These are phyloP conservation scores for Quercus dentata DNA, from an alignment of 306 rosid species.

Conservation along the genomic window DNA sequence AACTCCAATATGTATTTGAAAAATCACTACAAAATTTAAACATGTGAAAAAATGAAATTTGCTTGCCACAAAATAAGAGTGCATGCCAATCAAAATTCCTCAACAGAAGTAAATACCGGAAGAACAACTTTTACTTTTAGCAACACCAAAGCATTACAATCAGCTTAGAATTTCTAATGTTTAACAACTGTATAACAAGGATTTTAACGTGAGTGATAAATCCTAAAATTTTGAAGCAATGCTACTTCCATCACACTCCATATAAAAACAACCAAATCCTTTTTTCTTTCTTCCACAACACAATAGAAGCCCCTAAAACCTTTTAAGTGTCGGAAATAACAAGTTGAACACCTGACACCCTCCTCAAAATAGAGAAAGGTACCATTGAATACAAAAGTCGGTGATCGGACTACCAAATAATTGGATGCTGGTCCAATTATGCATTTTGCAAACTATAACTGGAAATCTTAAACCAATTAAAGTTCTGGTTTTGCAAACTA, in stretches of 20 bases:
- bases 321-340: not conserved
- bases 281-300: not conserved
- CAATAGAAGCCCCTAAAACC: not conserved
- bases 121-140: not conserved
- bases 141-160: too few relatives aligned
- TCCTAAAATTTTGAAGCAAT: not conserved
- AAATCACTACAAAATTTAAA: slow-evolving; percentile 42
- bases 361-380: not conserved
- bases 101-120: not conserved
- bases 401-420: not conserved
- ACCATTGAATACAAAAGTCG: not conserved
- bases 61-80: slow-evolving; percentile 1
- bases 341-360: not conserved
- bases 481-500: too few relatives aligned
- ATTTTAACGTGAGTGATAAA: not conserved
- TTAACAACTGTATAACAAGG: not conserved
- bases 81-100: not conserved
- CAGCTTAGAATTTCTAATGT: not conserved
- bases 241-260: not conserved
- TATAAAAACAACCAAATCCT: not conserved
- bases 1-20: too few relatives aligned
- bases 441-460: not conserved
- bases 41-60: slow-evolving; percentile 21
- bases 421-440: not conserved
- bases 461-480: too few relatives aligned